Evolutionary conservation across 2,329 filamentous ascomycete species (phyloP).

Genomic region (Claviceps capensis): DNA sequence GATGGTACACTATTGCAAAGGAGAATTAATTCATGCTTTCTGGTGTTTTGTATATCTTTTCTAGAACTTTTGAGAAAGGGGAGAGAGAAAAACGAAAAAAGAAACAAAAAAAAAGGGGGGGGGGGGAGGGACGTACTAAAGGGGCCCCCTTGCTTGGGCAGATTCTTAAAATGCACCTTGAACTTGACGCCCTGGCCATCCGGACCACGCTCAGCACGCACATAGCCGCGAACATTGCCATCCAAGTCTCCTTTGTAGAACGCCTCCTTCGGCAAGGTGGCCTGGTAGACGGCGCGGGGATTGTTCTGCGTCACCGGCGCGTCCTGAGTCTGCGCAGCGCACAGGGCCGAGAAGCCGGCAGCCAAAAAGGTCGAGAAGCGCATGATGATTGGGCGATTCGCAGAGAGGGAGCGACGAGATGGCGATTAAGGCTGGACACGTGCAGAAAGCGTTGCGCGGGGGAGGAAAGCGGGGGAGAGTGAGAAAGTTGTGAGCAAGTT

Average conservation of each 20-base stretch:
- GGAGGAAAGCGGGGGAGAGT: too few species aligned
- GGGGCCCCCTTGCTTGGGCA: conserved; percentile 42
- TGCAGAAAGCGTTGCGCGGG: too few species aligned
- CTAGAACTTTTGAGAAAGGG: too few species aligned
- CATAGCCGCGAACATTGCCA: conserved; percentile 31
- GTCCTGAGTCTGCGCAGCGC: conserved; percentile 22
- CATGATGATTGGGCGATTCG: not conserved
- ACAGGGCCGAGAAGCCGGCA: conserved; percentile 4
- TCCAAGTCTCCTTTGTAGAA: conserved; percentile 38
- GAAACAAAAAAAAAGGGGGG: not conserved
- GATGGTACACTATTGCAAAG: conserved; percentile 47
- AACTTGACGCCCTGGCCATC: conserved; percentile 42
- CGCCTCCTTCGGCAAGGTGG: conserved; percentile 37
- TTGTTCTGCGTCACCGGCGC: conserved; percentile 42
- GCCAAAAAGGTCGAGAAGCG: not conserved
- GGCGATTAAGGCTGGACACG: not conserved
- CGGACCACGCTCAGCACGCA: conserved; percentile 31
- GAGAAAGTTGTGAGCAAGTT: too few species aligned
- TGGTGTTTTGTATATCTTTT: too few species aligned
- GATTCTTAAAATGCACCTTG: conserved; percentile 40
- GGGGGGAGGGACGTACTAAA: conserved; percentile 35
- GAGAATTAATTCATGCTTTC: too few species aligned
- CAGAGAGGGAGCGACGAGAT: not conserved
- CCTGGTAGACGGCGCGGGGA: conserved; percentile 40
- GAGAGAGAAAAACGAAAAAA: not conserved